Evolutionary conservation across 2,329 filamentous ascomycete species (phyloP), one percentile per base, ranked within the genome.

Genomic region (Plenodomus lindquistii): DNA sequence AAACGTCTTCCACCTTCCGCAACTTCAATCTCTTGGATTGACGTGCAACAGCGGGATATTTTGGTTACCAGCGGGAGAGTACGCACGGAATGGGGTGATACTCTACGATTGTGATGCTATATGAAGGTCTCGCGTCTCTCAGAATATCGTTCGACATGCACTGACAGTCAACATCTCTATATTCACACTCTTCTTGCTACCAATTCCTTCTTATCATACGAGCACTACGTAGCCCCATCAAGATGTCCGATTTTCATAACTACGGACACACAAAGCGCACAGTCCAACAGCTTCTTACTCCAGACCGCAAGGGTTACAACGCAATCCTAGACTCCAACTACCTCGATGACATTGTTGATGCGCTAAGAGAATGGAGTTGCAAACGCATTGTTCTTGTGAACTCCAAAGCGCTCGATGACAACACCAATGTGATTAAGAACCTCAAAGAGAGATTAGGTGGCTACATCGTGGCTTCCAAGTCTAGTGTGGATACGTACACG

Each of bases 401-500:
- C 24, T 61, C 55, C 24, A 59, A 51, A 31, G 49, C 57, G 15
- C 57, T 64, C 2, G 57, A 56, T 9, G 46, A 50, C n/a, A 51
- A 53, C 9, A 61, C 57, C 11, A n/a, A 45, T 38, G 50, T 60
- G 1, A 37, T 62, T n/a, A 46, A 50, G 29, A 47, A 39, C 3
- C 55, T 65, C 21, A 48, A 54, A 34, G 38, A 47, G 19, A 55
- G 52, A 10, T 39, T 66, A 10, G 61, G 63, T 0, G 27, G 42
- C 1, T 48, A 48, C 13, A 37, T 62, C 13, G 59, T 61, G 10
- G 63, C 51, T 2, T 51, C 37, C 15, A 63, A 61, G 34, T 53
- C 57, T 8, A 55, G 60, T 6, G 55, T 66, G 10, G 60, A 59
- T 15, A 48, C 48, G 15, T 61, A 66, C 34, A 60, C 58, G 5